Conservation (phyloP, 2,329 filamentous ascomycete species). For the Juglanconis oblonga region DNA sequence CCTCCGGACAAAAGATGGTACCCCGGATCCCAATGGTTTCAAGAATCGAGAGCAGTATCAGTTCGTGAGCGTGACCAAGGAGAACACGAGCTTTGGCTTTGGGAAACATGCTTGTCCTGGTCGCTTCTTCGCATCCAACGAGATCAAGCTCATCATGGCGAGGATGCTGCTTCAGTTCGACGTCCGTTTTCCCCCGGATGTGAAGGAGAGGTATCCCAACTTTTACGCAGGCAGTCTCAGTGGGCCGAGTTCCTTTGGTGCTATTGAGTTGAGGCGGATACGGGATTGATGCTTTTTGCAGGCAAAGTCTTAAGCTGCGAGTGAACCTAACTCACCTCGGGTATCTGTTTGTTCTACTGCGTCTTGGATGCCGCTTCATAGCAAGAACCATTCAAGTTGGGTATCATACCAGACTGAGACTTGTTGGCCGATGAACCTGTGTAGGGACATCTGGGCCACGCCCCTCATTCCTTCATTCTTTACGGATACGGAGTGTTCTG, state of each 20-base stretch:
- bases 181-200: background rate
- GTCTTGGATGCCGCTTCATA: no score
- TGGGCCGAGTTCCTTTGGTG: conserved; percentile 2
- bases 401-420: no score
- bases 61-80: conserved; percentile 30
- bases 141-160: conserved; percentile 25
- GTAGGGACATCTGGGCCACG: no score
- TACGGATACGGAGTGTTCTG: no score
- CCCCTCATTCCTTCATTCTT: no score
- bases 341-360: background rate
- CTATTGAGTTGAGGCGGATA: conserved; percentile 7
- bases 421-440: no score
- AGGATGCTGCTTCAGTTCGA: conserved; percentile 23
- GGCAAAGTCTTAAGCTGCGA: background rate
- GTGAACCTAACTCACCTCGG: background rate
- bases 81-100: conserved; percentile 32
- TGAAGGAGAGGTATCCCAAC: conserved; percentile 11
- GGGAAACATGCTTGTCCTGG: conserved; percentile 33
- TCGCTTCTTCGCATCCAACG: conserved; percentile 26
- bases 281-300: background rate
- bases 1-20: conserved; percentile 23
- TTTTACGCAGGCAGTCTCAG: conserved; percentile 3
- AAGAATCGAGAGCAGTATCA: conserved; percentile 32
- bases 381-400: no score
- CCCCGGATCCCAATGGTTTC: conserved; percentile 24